A percentile compares a stretch with the other conserved stretches of the same genome.
phyloP scores from a whole-genome alignment of 2,329 filamentous ascomycete genomes.

The Cladophialophora exuberans region DNA sequence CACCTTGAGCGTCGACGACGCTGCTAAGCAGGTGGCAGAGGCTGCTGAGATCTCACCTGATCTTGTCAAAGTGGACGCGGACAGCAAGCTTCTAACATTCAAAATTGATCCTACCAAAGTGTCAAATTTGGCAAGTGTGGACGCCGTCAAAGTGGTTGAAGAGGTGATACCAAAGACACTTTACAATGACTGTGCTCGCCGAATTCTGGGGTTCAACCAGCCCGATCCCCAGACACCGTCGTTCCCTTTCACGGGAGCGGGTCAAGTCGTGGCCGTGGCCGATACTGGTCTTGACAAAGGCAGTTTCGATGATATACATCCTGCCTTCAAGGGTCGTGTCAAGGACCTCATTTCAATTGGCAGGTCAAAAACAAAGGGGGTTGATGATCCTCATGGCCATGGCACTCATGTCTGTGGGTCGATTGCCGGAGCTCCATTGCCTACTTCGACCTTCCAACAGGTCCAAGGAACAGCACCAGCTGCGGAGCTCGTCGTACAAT shows the following conservation, averaged over 20 bases:
- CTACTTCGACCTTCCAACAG: slow-evolving; percentile 1
- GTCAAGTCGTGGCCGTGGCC: slow-evolving; percentile 31
- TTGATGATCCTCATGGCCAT: slow-evolving; percentile 1
- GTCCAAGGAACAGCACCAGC: neutral
- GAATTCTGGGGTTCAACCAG: slow-evolving; percentile 23
- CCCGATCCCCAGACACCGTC: slow-evolving; percentile 1
- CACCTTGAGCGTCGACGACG: neutral
- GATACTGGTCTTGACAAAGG: slow-evolving; percentile 34
- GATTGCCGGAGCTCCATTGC: neutral
- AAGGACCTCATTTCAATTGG: neutral
- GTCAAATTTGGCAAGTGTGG: neutral
- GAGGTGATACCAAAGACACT: slow-evolving; percentile 23
- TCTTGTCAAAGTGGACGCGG: neutral
- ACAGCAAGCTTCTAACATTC: neutral
- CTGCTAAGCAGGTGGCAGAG: neutral
- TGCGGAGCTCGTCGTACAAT: neutral
- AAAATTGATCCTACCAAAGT: neutral
- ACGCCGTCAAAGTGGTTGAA: slow-evolving; percentile 18
- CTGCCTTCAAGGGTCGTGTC: slow-evolving; percentile 27
- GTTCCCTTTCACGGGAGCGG: slow-evolving; percentile 21
- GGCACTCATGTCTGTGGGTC: neutral
- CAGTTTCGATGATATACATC: slow-evolving; percentile 22
- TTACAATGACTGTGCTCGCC: slow-evolving; percentile 32
- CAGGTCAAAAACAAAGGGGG: neutral
- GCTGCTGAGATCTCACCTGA: neutral